phyloP scores from a whole-genome alignment of 2,329 filamentous ascomycete genomes.

The Apiospora arundinis region DNA sequence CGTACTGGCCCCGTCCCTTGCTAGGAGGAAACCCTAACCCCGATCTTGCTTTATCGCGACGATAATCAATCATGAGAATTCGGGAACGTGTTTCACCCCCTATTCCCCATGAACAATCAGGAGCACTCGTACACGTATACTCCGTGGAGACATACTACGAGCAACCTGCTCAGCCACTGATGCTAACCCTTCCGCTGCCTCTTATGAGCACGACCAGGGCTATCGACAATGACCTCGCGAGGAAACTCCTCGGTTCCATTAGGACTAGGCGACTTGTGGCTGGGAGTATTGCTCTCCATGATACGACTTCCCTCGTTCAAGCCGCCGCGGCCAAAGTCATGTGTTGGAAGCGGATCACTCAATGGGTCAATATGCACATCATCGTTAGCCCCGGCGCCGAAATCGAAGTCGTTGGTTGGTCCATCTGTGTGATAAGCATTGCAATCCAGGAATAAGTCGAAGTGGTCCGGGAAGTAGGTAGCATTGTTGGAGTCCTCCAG shows the following conservation, averaged over 20 bases:
- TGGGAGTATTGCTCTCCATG: slow-evolving; percentile 39
- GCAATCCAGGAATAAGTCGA: slow-evolving; percentile 56
- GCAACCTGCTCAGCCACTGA: not conserved
- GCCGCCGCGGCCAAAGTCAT: slow-evolving; percentile 21
- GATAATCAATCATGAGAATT: too few species aligned
- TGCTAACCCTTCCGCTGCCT: slow-evolving; percentile 39
- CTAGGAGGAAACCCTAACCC: not conserved
- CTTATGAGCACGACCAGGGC: slow-evolving; percentile 39
- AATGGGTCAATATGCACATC: too few species aligned
- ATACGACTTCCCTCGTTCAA: slow-evolving; percentile 30
- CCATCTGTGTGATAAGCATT: slow-evolving; percentile 37
- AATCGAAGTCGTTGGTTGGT: slow-evolving; percentile 46
- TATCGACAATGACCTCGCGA: slow-evolving; percentile 49
- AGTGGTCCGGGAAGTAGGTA: slow-evolving; percentile 46
- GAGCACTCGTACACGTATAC: not conserved
- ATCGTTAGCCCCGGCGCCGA: too few species aligned
- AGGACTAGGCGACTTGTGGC: slow-evolving; percentile 51
- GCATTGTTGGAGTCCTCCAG: slow-evolving; percentile 52
- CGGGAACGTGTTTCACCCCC: not conserved
- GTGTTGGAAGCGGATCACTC: slow-evolving; percentile 33
- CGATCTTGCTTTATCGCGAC: not conserved
- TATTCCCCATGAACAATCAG: not conserved
- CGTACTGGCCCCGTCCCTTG: too few species aligned
- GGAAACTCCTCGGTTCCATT: slow-evolving; percentile 58
- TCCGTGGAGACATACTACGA: not conserved